Base-by-base conservation (phyloP, 192 early-diverging fungal genomes). In the Coemansia sp. region DNA sequence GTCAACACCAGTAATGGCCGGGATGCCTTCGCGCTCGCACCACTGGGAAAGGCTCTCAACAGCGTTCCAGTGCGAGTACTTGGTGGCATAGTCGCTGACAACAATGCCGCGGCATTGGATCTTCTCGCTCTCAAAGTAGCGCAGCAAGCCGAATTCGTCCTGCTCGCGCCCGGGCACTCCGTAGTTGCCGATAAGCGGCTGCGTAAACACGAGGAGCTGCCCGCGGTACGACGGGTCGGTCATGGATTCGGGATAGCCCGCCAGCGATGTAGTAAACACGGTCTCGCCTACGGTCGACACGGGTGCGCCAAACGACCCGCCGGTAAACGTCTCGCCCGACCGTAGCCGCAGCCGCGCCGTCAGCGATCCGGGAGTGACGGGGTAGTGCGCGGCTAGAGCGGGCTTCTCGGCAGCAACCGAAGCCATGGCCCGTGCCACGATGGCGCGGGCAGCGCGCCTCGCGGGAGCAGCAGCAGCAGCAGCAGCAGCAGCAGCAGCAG, bases 201-300 rank as follows among this genome's bases (percentile, higher is more conserved):
- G 97, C 53, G 97, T 99, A 46, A 99, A 77, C 37, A 99, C 94
- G 56, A 99, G 84, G 59, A 99, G 96, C 86, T 99, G 97, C 9
- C 97, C 97, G 57, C 91, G 88, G 85, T 99, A 99, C 50, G 95
- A 97, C 14, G 97, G 97, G 83, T 99, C 95, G 3, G 95, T 97
- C 71, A 97, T 84, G 24, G 97, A 95, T 79, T 99, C 95, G 23
- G 97, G 95, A 75, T 97, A 99, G 43, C 95, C 97, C 45, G 96
- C 94, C 11, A 55, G 51, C 13, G 23, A 55, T 6, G 51, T 96
- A 31, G 96, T 96, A 69, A 98, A 98, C 18, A 98, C 96, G 11
- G 92, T 91, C 76, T 98, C 96, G 70, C 96, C 96, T 58, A 94
- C 85, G 7, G 84, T 61, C 14, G 85, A 72, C 8, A 73, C 67